Evolutionary conservation across 768 basidiomycete species (phyloP), one percentile per base, ranked within the genome.

Genomic region (Mycena epipterygia): DNA sequence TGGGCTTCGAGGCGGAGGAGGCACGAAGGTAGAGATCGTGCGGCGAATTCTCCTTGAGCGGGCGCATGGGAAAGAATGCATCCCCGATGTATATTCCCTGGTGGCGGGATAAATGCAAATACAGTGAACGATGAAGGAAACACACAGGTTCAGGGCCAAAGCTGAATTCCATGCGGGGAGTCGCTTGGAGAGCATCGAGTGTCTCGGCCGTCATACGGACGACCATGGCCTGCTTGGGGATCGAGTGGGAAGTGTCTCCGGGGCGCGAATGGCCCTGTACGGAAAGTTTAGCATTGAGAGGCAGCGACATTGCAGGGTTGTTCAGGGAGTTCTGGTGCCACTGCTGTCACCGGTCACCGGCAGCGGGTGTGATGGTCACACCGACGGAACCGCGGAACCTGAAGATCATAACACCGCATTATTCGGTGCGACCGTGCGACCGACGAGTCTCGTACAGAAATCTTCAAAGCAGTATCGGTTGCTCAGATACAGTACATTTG

Each of bases 1-100:
- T 88, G 56, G 87, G 89, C 77, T 89, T 91, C 27, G 86, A 81
- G 11, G 86, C 84, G 19, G 87, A 86, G 41, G 90, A 83, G 16
- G 89, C 82, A 19, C 92, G 88, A 25, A 94, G 85, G 79, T 93
- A 95, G 33, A 95, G 85, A 70, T 95, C 94, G 73, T 94, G 92
- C 11, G 86, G 83, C 2, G 84, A 77, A 68, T 83, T 84, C 78
- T 93, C 93, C 64, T 83, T 83, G 64, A 79, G 78, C 6, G 85
- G 79, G 3, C 81, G 83, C 84, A 93, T 87, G 2, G 91, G 84
- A 67, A 89, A 95, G 83, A 88, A 90, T 2, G 84, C 78, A 29
- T 89, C 87, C 8, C 90, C 91, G 63, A 94, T 90, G 75, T 88
- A 83, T 44, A 95, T 86, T 29, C 90, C 89, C 93, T 93, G 61